phyloP scores from a whole-genome alignment of 208 protist genomes.

The Acanthamoeba healyi region DNA sequence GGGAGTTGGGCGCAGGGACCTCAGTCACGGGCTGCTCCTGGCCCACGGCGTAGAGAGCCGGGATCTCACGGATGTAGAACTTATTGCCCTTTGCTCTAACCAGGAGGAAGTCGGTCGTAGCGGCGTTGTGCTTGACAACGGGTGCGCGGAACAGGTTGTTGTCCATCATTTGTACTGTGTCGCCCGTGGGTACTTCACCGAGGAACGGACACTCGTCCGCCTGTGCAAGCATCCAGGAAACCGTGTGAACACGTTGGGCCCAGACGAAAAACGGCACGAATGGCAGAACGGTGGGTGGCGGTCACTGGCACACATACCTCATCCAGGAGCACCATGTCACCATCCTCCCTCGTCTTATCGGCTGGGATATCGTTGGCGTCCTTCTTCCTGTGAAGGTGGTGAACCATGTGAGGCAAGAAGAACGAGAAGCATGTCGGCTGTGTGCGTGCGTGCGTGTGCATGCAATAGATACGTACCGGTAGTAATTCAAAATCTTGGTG shows the following conservation, averaged over 20 bases:
- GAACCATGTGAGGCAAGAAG: no score
- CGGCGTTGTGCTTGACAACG: slow-evolving; percentile 72
- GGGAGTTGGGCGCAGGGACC: slow-evolving; percentile 62
- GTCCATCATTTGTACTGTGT: slow-evolving; percentile 75
- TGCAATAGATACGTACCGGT: slow-evolving; percentile 1
- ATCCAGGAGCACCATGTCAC: slow-evolving; percentile 76
- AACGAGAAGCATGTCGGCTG: no score
- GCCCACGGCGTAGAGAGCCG: slow-evolving; percentile 73
- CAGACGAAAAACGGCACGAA: neutral
- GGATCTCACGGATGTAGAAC: slow-evolving; percentile 68
- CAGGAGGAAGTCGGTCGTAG: slow-evolving; percentile 82
- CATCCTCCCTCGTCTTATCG: slow-evolving; percentile 73
- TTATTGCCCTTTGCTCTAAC: slow-evolving; percentile 70
- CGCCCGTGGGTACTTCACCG: slow-evolving; percentile 76
- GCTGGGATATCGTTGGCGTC: slow-evolving; percentile 58
- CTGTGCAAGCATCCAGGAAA: no score
- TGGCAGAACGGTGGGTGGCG: neutral
- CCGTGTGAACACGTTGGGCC: neutral
- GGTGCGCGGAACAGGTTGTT: slow-evolving; percentile 82
- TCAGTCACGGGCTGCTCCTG: slow-evolving; percentile 67
- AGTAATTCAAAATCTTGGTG: slow-evolving; percentile 82
- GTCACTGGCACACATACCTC: neutral
- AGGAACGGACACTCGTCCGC: slow-evolving; percentile 79
- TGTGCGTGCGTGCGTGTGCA: neutral
- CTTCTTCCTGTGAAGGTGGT: slow-evolving; percentile 1